These are phyloP conservation scores for Boletus sp. DNA, from an alignment of 768 basidiomycete genomes.

Conservation along the genomic window DNA sequence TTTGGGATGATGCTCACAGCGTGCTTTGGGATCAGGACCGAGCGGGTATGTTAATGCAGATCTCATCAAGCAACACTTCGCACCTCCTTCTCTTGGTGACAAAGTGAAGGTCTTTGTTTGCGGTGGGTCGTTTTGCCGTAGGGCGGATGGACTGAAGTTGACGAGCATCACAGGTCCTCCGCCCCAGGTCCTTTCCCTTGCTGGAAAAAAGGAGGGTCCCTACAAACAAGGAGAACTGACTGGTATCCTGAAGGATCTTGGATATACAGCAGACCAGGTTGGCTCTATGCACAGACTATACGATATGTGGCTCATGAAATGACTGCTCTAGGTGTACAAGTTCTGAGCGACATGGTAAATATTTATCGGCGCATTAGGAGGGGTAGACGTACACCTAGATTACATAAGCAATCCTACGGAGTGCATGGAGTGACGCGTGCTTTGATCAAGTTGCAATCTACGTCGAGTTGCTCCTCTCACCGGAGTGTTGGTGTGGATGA, in stretches of 20 bases:
- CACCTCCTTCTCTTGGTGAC: slow-evolving; percentile 57
- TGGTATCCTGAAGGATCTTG: slow-evolving; percentile 82
- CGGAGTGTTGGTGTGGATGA: slow-evolving; percentile 7
- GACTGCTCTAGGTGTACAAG: slow-evolving; percentile 36
- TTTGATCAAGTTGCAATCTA: slow-evolving; percentile 22
- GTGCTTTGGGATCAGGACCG: slow-evolving; percentile 39
- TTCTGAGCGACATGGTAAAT: slow-evolving; percentile 26
- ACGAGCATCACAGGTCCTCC: slow-evolving; percentile 56
- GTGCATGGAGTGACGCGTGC: slow-evolving; percentile 24
- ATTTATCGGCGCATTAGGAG: not conserved
- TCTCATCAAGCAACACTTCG: slow-evolving; percentile 70
- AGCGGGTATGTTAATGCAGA: slow-evolving; percentile 74
- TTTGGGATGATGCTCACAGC: slow-evolving; percentile 1
- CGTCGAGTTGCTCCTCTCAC: slow-evolving; percentile 1
- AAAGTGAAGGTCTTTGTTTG: slow-evolving; percentile 91
- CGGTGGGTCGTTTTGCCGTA: slow-evolving; percentile 45
- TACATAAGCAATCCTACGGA: slow-evolving; percentile 25
- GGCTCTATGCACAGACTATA: not conserved
- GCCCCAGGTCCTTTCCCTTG: slow-evolving; percentile 80
- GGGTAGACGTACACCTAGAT: slow-evolving; percentile 17
- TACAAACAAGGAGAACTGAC: slow-evolving; percentile 80
- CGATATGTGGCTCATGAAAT: slow-evolving; percentile 1
- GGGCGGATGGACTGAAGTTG: not conserved
- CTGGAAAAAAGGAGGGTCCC: slow-evolving; percentile 80
- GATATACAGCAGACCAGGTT: slow-evolving; percentile 86